phyloP scores from a whole-genome alignment of 1,139 yeast species.

The Saccharomyces uvarum region DNA sequence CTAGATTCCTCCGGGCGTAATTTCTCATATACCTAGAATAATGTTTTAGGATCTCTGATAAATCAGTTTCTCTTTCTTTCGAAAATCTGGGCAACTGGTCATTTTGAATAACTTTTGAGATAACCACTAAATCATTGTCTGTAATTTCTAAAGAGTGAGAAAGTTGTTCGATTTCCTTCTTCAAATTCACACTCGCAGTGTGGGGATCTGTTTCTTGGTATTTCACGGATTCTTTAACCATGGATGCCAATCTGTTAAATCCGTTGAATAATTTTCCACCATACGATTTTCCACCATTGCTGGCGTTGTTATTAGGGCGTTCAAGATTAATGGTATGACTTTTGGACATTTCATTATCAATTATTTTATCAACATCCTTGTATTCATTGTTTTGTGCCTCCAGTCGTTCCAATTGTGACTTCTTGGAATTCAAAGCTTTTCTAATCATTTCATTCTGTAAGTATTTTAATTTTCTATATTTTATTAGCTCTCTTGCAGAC shows the following conservation, averaged over 20 bases:
- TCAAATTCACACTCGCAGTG: constrained; percentile 20
- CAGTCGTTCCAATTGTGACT: constrained; percentile 26
- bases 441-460: constrained; percentile 51
- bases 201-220: constrained; percentile 28
- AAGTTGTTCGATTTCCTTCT: constrained; percentile 28
- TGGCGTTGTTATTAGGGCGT: constrained; percentile 21
- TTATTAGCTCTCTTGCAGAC: constrained; percentile 58
- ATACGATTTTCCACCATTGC: constrained; percentile 11
- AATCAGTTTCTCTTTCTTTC: constrained; percentile 24
- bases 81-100: constrained; percentile 26
- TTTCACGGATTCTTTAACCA: constrained; percentile 33
- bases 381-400: constrained; percentile 32
- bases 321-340: constrained; percentile 22
- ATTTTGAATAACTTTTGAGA: constrained; percentile 27
- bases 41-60: constrained; percentile 21
- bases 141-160: constrained; percentile 31
- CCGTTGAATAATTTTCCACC: constrained; percentile 22
- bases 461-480: constrained; percentile 61
- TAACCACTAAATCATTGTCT: constrained; percentile 29
- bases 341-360: constrained; percentile 13
- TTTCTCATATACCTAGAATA: constrained; percentile 28
- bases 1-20: constrained; percentile 31
- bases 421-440: constrained; percentile 28
- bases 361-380: constrained; percentile 29
- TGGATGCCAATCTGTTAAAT: constrained; percentile 28